Conservation (phyloP, 441 rosid species). For the Brassica balearica region DNA sequence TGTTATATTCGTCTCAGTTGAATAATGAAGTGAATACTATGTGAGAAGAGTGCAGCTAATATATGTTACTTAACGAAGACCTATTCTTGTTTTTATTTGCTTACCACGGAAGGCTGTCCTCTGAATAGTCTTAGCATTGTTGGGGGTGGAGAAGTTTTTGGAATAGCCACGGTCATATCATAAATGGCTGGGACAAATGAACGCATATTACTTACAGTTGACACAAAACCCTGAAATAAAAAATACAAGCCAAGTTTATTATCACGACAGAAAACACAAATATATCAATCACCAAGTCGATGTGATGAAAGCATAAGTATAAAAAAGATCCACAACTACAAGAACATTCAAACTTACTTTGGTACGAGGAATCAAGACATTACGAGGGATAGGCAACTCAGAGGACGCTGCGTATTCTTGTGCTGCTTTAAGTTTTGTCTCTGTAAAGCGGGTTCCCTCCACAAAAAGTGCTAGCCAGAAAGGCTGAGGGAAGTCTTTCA, state of each 20-base stretch:
- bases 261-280: conserved; percentile 20
- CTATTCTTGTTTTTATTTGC: conserved; percentile 37
- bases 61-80: conserved; percentile 8
- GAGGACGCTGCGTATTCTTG: conserved; percentile 77
- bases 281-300: conserved; percentile 4
- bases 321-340: conserved; percentile 6
- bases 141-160: conserved; percentile 81
- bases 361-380: conserved; percentile 83
- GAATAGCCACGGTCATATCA: conserved; percentile 88
- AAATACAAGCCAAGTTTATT: conserved; percentile 14
- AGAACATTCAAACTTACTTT: conserved; percentile 50
- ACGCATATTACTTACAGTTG: conserved; percentile 96
- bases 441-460: conserved; percentile 85
- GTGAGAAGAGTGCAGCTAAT: conserved; percentile 17
- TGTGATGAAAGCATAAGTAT: not conserved
- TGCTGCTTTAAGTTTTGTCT: conserved; percentile 79
- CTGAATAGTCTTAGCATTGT: conserved; percentile 87
- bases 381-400: conserved; percentile 70
- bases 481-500: conserved; percentile 69
- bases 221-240: conserved; percentile 86
- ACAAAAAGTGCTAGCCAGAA: conserved; percentile 88
- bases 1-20: not conserved
- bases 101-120: conserved; percentile 95
- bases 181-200: conserved; percentile 95
- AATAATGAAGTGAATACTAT: conserved; percentile 11